Base-by-base conservation (phyloP, 495 filamentous ascomycete genomes). In the Corynascus novoguineensis region DNA sequence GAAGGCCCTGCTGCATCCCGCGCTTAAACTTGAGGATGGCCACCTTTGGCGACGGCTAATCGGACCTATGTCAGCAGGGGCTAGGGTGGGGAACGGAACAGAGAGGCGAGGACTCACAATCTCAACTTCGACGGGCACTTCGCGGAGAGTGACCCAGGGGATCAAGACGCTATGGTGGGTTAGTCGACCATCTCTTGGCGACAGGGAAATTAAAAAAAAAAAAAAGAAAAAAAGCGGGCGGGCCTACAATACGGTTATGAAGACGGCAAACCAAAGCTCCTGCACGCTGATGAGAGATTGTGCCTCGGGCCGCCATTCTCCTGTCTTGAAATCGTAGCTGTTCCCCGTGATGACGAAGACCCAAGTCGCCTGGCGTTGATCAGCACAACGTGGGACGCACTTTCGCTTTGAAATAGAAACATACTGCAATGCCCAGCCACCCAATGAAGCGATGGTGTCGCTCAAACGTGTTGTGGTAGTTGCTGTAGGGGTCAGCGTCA, bases 1-100 rank as follows among this genome's bases (percentile, higher is more conserved):
- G 62, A 21, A 76, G 71, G 27, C 73, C 73, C 50, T 76, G 73
- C 56, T 76, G 70, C 69, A 76, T 76, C n/a, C 73, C 73, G 35
- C 73, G 67, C 8, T 73, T 21, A 61, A 76, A 76, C 31, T 60
- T 59, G 49, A 76, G 64, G 44, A 76, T 60, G 24, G 71, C 71
- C 48, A 76, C 73, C 61, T 70, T 72, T 19, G 73, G 69, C 19
- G 73, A 74, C 42, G 73, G 73, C 69, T 72, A 62, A 55, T 22
- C 12, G 24, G 5, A 21, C 12, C 34, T 8, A 19, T 50, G 53
- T 67, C 31, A 69, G 60, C 56, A 37, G 25, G 28, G 50, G 37
- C 4, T 24, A 15, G 21, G 37, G 45, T 37, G 37, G 50, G 41
- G 35, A 22, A 27, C 21, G 21, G 31, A 24, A 31, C 22, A n/a